These are phyloP conservation scores for Podila verticillata DNA, from an alignment of 192 early-diverging fungal genomes.

Conservation along the genomic window DNA sequence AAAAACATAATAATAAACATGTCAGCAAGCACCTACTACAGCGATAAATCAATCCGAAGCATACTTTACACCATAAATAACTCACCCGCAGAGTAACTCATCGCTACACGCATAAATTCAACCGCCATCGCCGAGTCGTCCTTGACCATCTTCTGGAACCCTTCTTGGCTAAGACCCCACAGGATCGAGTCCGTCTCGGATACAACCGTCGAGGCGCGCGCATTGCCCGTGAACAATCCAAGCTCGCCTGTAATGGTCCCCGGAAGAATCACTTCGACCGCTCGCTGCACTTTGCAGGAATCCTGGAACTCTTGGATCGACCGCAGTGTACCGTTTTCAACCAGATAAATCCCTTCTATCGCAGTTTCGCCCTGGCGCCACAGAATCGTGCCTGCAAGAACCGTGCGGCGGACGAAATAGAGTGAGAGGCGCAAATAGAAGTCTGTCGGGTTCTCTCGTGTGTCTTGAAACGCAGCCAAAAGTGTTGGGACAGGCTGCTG, in stretches of 20 bases:
- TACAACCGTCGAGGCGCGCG: conserved; percentile 66
- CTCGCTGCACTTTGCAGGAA: conserved; percentile 19
- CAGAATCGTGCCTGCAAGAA: conserved; percentile 64
- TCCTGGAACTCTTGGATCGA: conserved; percentile 51
- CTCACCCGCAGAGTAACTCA: conserved; percentile 77
- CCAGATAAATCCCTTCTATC: conserved; percentile 73
- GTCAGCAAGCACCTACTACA: not conserved
- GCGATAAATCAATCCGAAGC: not conserved
- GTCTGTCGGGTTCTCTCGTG: conserved; percentile 59
- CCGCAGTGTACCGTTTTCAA: conserved; percentile 75
- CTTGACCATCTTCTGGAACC: conserved; percentile 73
- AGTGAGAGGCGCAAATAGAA: conserved; percentile 66
- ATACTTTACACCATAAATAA: too few relatives aligned
- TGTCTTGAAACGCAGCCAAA: conserved; percentile 72
- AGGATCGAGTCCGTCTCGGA: conserved; percentile 71
- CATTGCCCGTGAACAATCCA: conserved; percentile 72
- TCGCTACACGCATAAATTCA: conserved; percentile 78
- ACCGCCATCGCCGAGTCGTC: conserved; percentile 77
- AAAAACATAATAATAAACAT: not conserved
- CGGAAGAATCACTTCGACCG: conserved; percentile 86
- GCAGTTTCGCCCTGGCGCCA: conserved; percentile 71
- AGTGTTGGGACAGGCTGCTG: conserved; percentile 65
- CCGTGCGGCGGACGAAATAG: conserved; percentile 71
- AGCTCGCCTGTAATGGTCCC: conserved; percentile 92
- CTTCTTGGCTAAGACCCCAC: conserved; percentile 76